These are phyloP conservation scores for Blastobotrys americana DNA, from an alignment of 805 yeast genomes.

Conservation along the genomic window DNA sequence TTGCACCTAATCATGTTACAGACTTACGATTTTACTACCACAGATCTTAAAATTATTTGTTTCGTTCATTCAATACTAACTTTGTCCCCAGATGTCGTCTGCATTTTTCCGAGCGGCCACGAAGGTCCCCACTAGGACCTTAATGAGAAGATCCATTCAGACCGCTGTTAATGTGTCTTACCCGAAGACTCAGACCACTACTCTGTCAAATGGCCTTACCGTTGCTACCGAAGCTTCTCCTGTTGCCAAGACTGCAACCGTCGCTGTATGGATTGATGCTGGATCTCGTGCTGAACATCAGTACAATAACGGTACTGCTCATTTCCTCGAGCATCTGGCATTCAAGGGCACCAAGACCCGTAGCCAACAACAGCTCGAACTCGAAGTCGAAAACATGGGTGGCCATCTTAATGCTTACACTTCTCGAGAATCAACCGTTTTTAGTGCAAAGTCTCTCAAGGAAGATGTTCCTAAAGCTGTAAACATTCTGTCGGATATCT, in stretches of 20 bases:
- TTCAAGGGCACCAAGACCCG: slow-evolving; percentile 88
- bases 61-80: no score
- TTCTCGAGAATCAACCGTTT: slow-evolving; percentile 94
- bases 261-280: slow-evolving; percentile 97
- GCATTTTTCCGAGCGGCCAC: slow-evolving; percentile 8
- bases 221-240: slow-evolving; percentile 90
- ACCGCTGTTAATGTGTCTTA: slow-evolving; percentile 11
- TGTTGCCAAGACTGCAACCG: slow-evolving; percentile 87
- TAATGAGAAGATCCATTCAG: not conserved
- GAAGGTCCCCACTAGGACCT: not conserved
- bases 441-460: slow-evolving; percentile 81
- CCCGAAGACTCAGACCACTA: slow-evolving; percentile 57
- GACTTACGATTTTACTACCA: no score
- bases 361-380: slow-evolving; percentile 73
- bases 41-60: no score
- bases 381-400: slow-evolving; percentile 93
- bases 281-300: slow-evolving; percentile 93
- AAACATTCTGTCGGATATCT: slow-evolving; percentile 80
- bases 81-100: slow-evolving; percentile 5
- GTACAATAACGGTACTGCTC: slow-evolving; percentile 91
- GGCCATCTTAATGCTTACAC: slow-evolving; percentile 98
- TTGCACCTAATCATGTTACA: no score
- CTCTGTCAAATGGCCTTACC: slow-evolving; percentile 83
- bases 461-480: slow-evolving; percentile 78
- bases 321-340: slow-evolving; percentile 91